Base-by-base conservation (phyloP, 164 flowering plant species). In the Magnolia sinica region DNA sequence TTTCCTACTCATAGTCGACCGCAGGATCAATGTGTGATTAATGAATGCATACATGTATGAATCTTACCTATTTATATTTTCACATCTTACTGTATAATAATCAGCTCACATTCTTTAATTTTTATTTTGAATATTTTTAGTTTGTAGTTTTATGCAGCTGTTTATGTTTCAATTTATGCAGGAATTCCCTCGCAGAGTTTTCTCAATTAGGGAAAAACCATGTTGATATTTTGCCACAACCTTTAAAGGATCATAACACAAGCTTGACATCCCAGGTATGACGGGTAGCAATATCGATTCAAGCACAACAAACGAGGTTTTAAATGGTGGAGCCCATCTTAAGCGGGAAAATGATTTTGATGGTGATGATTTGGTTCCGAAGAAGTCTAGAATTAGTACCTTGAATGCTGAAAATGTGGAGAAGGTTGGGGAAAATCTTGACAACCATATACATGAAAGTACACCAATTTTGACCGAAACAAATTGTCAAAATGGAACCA, bases 301-400 rank as follows among this genome's bases (percentile, higher is more conserved):
- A 37, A 23, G 11, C 59, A n/a, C 70, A 63, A 64, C 7, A 20
- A 68, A 74, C 8, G 61, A 75, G 13, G 50, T 1, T 68, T 7
- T 50, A 70, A 76, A 64, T 66, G 73, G 66, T 22, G 51, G 13
- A 22, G 20, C 74, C 51, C 72, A 65, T 77, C 69, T 22, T 18
- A 82, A 82, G 72, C 79, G 81, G 24, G 81, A 70, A 52, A 73
- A 64, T 18, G 75, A 76, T 70, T 73, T 50, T 1, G 4, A 37
- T 69, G 82, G 73, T 70, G 19, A 52, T 0, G 76, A 75, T 27
- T 70, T 23, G 50, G 76, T 61, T 50, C 27, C 58, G 13, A 82
- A 82, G 75, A 82, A 76, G 73, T 76, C 81, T 8, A 82, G 76
- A 76, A 63, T 69, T 52, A 64, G 71, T 77, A 24, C n/a, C n/a